Evolutionary conservation across 306 rosid species (phyloP), one percentile per base, ranked within the genome.

Genomic region (Albizia julibrissin): DNA sequence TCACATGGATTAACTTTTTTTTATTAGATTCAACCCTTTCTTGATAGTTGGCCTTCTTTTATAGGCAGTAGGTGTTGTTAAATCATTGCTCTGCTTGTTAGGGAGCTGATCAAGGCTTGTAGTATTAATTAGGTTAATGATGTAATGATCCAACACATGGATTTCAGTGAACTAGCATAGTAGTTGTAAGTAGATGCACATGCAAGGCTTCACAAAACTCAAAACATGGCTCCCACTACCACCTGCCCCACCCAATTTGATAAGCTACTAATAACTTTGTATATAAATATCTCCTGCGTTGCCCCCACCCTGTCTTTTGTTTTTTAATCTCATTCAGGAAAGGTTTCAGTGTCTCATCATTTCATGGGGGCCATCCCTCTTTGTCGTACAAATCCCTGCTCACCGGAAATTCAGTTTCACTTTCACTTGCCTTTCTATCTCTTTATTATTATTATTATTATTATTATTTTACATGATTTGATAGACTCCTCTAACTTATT

Each of bases 21-120:
- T 7, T 0, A 0, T 0, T 34, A 34, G 8, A 3, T 0, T 7
- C 1, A 34, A 34, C 7, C 8, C 1, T 34, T n/a, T n/a, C n/a
- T n/a, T n/a, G n/a, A n/a, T n/a, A n/a, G n/a, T n/a, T n/a, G n/a
- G n/a, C n/a, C n/a, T n/a, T n/a, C n/a, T n/a, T n/a, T n/a, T n/a
- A n/a, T n/a, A n/a, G n/a, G n/a, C n/a, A n/a, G 8, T 34, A 5
- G 39, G 39, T 47, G 21, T 4, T 47, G 21, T 47, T 14, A 14
- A 14, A 47, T 13, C 3, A 47, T 47, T 47, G 10, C 0, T 9
- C 12, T 13, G 3, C 18, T 46, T 10, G 54, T 47, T 16, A 18
- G 2, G n/a, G 58, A 50, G 58, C 8, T 50, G 8, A 50, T 18
- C 18, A 15, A 50, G 6, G 18, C 6, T 15, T 52, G 24, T 18